Conservation (phyloP, 2,329 filamentous ascomycete species). For the Phialemoniopsis sp. region DNA sequence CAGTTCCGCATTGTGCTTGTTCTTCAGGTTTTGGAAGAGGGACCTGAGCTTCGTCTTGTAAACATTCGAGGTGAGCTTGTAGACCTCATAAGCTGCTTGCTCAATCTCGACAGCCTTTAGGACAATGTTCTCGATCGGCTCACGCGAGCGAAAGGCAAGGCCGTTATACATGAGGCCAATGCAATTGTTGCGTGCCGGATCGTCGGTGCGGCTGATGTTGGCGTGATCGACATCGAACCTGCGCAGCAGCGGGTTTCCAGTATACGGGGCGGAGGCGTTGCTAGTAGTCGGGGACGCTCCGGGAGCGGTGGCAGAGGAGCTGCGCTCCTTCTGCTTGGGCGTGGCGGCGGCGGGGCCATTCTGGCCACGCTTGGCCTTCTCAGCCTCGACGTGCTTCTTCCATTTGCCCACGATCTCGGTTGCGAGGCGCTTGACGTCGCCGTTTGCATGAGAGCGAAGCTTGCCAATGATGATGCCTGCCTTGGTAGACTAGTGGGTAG, state of each 20-base stretch:
- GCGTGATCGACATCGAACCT: constrained; percentile 79
- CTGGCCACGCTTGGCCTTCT: constrained; percentile 34
- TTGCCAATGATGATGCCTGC: constrained; percentile 89
- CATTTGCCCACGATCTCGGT: constrained; percentile 83
- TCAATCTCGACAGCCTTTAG: constrained; percentile 79
- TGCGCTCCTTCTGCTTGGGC: constrained; percentile 26
- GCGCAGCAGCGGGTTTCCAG: constrained; percentile 71
- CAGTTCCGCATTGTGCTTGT: constrained; percentile 78
- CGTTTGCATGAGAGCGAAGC: constrained; percentile 70
- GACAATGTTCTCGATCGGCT: constrained; percentile 68
- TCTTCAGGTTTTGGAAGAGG: constrained; percentile 92
- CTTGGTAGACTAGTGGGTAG: constrained; percentile 61
- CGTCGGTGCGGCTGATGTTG: constrained; percentile 70
- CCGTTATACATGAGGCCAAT: constrained; percentile 94
- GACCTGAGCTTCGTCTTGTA: constrained; percentile 91
- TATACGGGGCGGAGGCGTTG: constrained; percentile 32
- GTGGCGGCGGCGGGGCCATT: constrained; percentile 40
- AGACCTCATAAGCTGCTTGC: constrained; percentile 65
- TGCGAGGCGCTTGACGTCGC: constrained; percentile 73
- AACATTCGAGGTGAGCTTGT: constrained; percentile 65
- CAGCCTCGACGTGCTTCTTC: constrained; percentile 71
- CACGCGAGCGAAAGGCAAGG: constrained; percentile 66
- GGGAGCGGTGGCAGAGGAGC: constrained; percentile 15
- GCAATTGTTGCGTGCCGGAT: constrained; percentile 73
- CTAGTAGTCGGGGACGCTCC: constrained; percentile 6